Base-by-base conservation (phyloP, 2,329 filamentous ascomycete species). In the Anthostomella pinea region DNA sequence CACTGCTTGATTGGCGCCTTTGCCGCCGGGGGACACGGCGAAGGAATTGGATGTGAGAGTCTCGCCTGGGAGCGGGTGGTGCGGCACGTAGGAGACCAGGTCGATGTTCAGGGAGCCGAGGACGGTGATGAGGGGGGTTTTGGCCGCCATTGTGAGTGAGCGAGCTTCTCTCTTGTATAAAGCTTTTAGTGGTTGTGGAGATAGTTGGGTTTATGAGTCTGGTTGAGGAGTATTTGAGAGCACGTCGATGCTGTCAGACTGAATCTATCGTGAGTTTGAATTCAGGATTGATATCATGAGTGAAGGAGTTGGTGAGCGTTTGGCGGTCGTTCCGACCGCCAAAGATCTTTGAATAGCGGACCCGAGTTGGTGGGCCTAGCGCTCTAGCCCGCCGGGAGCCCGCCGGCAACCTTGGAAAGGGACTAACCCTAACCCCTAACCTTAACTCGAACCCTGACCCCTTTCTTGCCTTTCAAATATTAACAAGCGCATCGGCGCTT, bases 51-150 rank as follows among this genome's bases (percentile, higher is more conserved):
- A 78, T 3, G 86, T 90, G 33, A 97, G 74, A 3, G 91, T 97
- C 67, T 98, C 91, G 49, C 91, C 93, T 1, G 85, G 82, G 1
- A 75, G 68, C 1, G 93, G 91, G 46, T 95, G 80, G 46, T 91
- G 87, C 5, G 87, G 73, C 21, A 93, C 93, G 54, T 87, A 82
- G 25, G 88, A 90, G 46, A 95, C 87, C 46, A 97, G 82, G 68
- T 98, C 91, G 60, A 87, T 87, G 67, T 97, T 97, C 43, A 98
- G 81, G 21, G 91, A 97, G 53, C 91, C 91, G 51, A 97, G 81
- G 45, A 96, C 78, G 46, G 85, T 83, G 61, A 97, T 93, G 53
- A 64, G 63, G 15, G 70, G 70, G 33, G 41, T 50, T 39, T 38
- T 41, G 40, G 46, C 3, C 13, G 51, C 39, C 48, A 54, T 55